Percentiles rank a stretch among this genome's conserved stretches.
Evolutionary conservation across 257 asterid genomes (phyloP).

Genomic region (Coffea canephora): DNA sequence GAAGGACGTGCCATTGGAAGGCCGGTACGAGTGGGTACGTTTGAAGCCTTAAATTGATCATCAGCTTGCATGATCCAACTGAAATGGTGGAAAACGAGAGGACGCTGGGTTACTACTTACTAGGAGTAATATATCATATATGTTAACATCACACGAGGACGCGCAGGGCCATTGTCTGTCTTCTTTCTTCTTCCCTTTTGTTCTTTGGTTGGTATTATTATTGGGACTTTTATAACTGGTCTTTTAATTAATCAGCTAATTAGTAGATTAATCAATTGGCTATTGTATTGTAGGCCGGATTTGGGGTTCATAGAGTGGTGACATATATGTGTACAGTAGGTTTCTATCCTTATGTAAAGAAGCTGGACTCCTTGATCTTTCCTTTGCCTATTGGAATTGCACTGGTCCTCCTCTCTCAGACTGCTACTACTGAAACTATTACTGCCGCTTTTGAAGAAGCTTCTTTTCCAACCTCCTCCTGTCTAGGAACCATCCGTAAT

Average conservation of each 20-base stretch:
- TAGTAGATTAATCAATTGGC: not conserved
- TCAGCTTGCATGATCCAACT: too few species aligned
- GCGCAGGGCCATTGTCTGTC: slow-evolving; percentile 2
- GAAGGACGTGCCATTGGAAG: slow-evolving; percentile 78
- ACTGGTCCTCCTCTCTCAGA: not conserved
- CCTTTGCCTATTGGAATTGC: not conserved
- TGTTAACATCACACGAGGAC: slow-evolving; percentile 7
- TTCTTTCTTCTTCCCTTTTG: not conserved
- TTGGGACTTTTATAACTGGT: not conserved
- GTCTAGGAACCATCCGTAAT: not conserved
- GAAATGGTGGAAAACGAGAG: not conserved
- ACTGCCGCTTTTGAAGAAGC: slow-evolving; percentile 17
- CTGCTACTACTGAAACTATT: not conserved
- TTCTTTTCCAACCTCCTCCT: not conserved
- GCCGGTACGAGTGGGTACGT: slow-evolving; percentile 77
- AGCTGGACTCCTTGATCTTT: slow-evolving; percentile 7
- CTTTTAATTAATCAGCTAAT: too few species aligned
- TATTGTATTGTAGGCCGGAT: not conserved
- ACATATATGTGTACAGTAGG: slow-evolving; percentile 13
- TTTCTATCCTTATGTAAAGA: slow-evolving; percentile 18
- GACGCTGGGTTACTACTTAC: not conserved
- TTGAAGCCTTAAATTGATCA: slow-evolving; percentile 17
- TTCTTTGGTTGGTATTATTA: not conserved
- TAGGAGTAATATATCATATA: not conserved
- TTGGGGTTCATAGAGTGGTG: not conserved